These are phyloP conservation scores for Brassica nigra DNA, from an alignment of 345 rosid genomes.

Conservation along the genomic window DNA sequence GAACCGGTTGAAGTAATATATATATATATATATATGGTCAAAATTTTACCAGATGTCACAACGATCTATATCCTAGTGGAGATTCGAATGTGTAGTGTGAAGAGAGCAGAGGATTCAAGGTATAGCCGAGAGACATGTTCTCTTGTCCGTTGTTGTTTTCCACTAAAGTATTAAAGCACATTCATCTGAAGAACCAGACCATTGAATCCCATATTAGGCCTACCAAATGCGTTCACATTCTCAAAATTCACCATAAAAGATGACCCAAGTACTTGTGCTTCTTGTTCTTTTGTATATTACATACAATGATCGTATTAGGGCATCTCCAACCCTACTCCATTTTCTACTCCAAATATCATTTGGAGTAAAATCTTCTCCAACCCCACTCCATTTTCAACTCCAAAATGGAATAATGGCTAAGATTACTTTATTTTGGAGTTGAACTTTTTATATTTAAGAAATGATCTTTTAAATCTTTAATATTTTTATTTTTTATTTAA, in stretches of 20 bases:
- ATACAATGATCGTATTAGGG: slow-evolving; percentile 1
- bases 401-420: too few species aligned
- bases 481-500: too few species aligned
- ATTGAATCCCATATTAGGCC: slow-evolving; percentile 29
- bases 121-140: slow-evolving; percentile 39
- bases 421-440: too few species aligned
- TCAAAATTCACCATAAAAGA: slow-evolving; percentile 17
- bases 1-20: background rate
- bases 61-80: slow-evolving; percentile 11
- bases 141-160: slow-evolving; percentile 37
- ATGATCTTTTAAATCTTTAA: too few species aligned
- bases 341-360: too few species aligned
- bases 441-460: too few species aligned
- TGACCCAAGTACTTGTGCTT: slow-evolving; percentile 21
- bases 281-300: background rate
- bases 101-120: slow-evolving; percentile 17
- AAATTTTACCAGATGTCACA: background rate
- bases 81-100: slow-evolving; percentile 21
- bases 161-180: slow-evolving; percentile 29
- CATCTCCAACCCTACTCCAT: too few species aligned
- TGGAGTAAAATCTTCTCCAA: too few species aligned
- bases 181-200: slow-evolving; percentile 39
- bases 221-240: slow-evolving; percentile 24
- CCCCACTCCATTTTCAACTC: too few species aligned
- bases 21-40: background rate